Evolutionary conservation across 768 basidiomycete genomes (phyloP).

Genomic region (Russula earlei): DNA sequence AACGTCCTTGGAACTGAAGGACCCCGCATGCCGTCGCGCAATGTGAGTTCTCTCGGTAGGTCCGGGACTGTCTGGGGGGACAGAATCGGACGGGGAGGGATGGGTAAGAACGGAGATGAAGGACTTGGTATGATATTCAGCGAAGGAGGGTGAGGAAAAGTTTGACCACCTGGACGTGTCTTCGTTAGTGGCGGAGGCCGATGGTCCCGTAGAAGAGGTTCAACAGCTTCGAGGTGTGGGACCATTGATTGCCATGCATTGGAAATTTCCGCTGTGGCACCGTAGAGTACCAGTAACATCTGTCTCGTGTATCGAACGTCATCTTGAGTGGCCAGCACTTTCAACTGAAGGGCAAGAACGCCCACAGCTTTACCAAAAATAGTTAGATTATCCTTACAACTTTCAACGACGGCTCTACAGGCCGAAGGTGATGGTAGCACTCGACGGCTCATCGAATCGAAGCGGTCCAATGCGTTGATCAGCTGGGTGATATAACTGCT

Average conservation of each 20-base stretch:
- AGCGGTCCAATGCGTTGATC: conserved; percentile 83
- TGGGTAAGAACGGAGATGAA: conserved; percentile 21
- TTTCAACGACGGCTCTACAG: conserved; percentile 72
- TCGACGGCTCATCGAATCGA: conserved; percentile 72
- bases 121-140: conserved; percentile 27
- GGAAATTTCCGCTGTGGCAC: conserved; percentile 81
- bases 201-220: conserved; percentile 46
- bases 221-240: conserved; percentile 62
- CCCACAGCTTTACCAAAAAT: conserved; percentile 84
- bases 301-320: conserved; percentile 85
- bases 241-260: conserved; percentile 70
- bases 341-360: conserved; percentile 72
- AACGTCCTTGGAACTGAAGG: conserved; percentile 88
- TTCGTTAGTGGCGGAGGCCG: conserved; percentile 30
- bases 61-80: conserved; percentile 25
- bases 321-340: conserved; percentile 59
- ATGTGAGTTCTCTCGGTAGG: conserved; percentile 32
- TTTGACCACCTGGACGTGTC: conserved; percentile 23
- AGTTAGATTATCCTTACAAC: conserved; percentile 73
- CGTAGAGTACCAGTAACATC: conserved; percentile 80
- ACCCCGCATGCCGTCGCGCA: conserved; percentile 81
- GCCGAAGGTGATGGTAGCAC: conserved; percentile 57
- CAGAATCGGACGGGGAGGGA: conserved; percentile 18
- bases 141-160: conserved; percentile 19
- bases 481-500: conserved; percentile 71